A percentile compares a stretch with the other conserved stretches of the same genome.
Evolutionary conservation across 192 early-diverging fungal genomes (phyloP).

Genomic region (Coemansia sp.): DNA sequence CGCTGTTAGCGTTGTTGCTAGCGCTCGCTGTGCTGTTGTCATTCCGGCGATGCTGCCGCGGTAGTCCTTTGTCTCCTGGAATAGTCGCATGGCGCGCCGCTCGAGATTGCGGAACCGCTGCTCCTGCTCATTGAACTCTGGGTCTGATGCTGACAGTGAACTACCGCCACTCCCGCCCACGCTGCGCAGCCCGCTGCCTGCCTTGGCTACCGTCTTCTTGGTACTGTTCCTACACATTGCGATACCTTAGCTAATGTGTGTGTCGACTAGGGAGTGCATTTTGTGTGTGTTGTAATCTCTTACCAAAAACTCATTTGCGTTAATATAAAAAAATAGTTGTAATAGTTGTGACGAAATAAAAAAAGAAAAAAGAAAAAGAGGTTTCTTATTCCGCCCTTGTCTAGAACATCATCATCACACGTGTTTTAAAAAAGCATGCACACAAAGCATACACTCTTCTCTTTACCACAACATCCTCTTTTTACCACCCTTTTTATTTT

Average conservation of each 20-base stretch:
- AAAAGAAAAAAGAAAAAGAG: conserved; percentile 1
- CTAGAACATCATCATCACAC: too few relatives aligned
- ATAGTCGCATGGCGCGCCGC: conserved; percentile 74
- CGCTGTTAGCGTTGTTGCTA: conserved; percentile 84
- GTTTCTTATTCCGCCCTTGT: too few relatives aligned
- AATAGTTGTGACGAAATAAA: too few relatives aligned
- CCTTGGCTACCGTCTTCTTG: conserved; percentile 37
- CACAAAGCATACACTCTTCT: not conserved
- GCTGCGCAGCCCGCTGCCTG: conserved; percentile 29
- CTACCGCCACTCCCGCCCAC: conserved; percentile 2
- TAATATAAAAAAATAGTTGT: not conserved
- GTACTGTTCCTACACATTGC: conserved; percentile 42
- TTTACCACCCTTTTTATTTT: not conserved
- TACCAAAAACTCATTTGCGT: conserved; percentile 17
- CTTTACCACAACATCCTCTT: too few relatives aligned
- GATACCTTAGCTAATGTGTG: not conserved
- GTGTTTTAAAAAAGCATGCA: too few relatives aligned
- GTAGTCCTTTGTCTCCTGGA: conserved; percentile 93
- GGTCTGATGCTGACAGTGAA: conserved; percentile 49
- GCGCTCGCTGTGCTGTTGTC: conserved; percentile 78
- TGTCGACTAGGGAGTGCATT: not conserved
- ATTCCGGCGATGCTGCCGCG: conserved; percentile 82
- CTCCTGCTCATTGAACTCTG: conserved; percentile 83
- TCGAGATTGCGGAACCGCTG: conserved; percentile 79
- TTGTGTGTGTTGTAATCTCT: too few relatives aligned